Conservation (phyloP, 192 early-diverging fungal species). For the Backusella mclennaniae region DNA sequence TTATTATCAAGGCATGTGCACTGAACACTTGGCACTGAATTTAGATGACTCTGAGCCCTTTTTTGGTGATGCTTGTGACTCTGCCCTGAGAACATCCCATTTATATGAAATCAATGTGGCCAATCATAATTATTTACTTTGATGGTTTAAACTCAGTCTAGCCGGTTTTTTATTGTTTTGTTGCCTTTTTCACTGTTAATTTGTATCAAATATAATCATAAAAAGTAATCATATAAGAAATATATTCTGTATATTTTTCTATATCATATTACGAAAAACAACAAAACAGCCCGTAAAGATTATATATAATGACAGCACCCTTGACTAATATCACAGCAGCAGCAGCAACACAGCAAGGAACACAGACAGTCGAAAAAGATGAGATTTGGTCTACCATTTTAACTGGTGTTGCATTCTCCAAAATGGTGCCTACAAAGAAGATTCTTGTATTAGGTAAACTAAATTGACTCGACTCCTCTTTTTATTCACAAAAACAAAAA, state of each 20-base stretch:
- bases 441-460: slow-evolving; percentile 76
- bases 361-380: slow-evolving; percentile 25
- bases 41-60: neutral
- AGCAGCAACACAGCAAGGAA: neutral
- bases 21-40: neutral
- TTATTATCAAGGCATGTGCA: neutral
- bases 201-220: neutral
- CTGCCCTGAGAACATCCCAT: neutral
- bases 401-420: slow-evolving; percentile 72
- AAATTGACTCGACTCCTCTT: neutral
- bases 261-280: neutral
- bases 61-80: neutral
- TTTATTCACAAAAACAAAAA: neutral
- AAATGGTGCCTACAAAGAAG: slow-evolving; percentile 71
- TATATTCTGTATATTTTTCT: neutral
- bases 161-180: neutral
- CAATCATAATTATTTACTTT: neutral
- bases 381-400: slow-evolving; percentile 85
- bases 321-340: neutral
- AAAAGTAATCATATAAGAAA: neutral
- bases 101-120: neutral
- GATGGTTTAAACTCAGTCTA: neutral
- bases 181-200: neutral
- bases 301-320: neutral
- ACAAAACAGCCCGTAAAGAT: neutral